These are phyloP conservation scores for Silene latifolia DNA, from an alignment of 148 eudicot species.

Conservation along the genomic window DNA sequence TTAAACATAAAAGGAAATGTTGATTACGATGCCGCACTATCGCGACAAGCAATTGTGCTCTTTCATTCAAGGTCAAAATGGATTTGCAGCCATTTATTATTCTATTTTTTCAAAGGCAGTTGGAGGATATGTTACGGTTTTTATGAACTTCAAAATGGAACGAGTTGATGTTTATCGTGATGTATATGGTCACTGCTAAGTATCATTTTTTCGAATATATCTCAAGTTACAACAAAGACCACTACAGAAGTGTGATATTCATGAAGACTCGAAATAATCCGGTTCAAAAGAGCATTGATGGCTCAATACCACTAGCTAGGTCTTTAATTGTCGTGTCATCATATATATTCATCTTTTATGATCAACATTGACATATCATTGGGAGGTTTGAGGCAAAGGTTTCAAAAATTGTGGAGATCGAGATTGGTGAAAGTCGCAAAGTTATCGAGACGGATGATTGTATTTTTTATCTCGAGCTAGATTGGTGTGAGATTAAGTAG, in stretches of 20 bases:
- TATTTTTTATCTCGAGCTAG: too few species aligned
- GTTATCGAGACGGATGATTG: too few species aligned
- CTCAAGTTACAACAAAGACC: background rate
- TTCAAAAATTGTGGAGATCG: too few species aligned
- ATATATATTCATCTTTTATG: background rate
- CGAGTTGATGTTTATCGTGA: background rate
- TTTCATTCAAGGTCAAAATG: slow-evolving; percentile 6
- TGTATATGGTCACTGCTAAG: background rate
- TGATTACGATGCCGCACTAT: too few species aligned
- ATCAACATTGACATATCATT: background rate
- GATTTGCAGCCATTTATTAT: background rate
- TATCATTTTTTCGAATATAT: background rate
- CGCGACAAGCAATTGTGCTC: too few species aligned
- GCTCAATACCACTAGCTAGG: background rate
- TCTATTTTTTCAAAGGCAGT: background rate
- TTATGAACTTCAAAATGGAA: background rate
- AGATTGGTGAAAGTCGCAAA: too few species aligned
- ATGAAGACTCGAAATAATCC: background rate
- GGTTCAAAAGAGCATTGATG: background rate
- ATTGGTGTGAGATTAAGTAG: too few species aligned
- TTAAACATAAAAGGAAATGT: too few species aligned
- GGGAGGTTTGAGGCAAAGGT: background rate
- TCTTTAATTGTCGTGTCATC: background rate
- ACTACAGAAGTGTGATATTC: background rate
- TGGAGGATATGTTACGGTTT: background rate